These are phyloP conservation scores for Colletotrichum cereale DNA, from an alignment of 2,329 filamentous ascomycete species.

Conservation along the genomic window DNA sequence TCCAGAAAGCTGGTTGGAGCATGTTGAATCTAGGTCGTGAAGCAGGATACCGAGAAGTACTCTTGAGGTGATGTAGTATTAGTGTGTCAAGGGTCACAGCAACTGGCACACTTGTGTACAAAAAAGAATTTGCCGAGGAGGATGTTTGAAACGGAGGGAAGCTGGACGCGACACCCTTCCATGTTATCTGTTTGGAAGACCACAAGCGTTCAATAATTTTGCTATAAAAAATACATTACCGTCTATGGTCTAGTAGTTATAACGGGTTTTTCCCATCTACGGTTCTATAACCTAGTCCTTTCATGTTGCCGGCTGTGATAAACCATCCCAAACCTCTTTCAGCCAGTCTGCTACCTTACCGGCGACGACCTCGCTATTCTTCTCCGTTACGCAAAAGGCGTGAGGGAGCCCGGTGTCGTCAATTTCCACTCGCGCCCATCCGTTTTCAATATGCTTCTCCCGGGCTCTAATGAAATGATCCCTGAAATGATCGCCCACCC, in stretches of 20 bases:
- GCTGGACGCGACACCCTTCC: no score
- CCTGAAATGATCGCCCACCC: constrained; percentile 69
- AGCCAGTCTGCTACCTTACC: constrained; percentile 33
- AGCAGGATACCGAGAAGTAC: not conserved
- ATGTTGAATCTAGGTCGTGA: not conserved
- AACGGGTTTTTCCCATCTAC: no score
- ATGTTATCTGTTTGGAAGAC: not conserved
- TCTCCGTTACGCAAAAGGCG: constrained; percentile 66
- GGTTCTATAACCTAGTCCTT: not conserved
- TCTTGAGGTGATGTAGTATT: no score
- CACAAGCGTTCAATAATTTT: not conserved
- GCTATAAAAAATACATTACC: constrained; percentile 5
- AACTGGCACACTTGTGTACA: not conserved
- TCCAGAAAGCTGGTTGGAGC: not conserved
- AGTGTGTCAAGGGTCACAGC: not conserved
- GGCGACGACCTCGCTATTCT: constrained; percentile 36
- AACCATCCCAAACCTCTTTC: constrained; percentile 31
- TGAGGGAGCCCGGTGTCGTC: constrained; percentile 70
- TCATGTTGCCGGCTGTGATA: constrained; percentile 2
- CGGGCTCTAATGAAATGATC: constrained; percentile 67
- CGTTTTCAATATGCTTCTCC: constrained; percentile 49
- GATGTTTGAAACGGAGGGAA: not conserved
- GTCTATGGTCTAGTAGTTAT: constrained; percentile 22
- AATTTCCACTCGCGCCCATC: constrained; percentile 62
- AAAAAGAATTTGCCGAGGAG: not conserved